Evolutionary conservation across 192 early-diverging fungal species (phyloP), one percentile per base, ranked within the genome.

Genomic region (Coemansia sp.): DNA sequence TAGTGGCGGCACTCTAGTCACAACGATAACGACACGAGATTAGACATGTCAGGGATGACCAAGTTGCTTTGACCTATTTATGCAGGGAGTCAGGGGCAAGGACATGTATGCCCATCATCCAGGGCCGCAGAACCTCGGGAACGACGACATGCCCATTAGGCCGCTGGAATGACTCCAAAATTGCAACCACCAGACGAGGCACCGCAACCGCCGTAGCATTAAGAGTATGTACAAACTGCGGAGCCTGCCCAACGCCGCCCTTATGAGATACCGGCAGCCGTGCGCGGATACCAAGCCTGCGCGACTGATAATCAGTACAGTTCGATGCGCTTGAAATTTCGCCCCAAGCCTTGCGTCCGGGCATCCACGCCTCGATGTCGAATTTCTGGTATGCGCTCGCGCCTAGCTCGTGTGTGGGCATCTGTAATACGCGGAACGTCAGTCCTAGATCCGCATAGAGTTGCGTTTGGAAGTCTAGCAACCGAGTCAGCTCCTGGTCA

Each of bases 341-440:
- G 42, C 83, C 83, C 83, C 83, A 85, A 11, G 72, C 78, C 31
- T 89, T 84, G 57, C 92, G 84, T 11, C 94, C 96, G 7, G 96
- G 95, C 94, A 98, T 97, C 96, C 96, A 98, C 33, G 94, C 95
- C 77, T 98, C 96, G 66, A 98, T 94, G 65, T 98, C 96, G 65
- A 91, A 93, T 54, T 98, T 98, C 36, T 91, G 87, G 78, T 91
- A 93, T 0, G 96, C 95, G 51, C 91, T 93, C 11, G 94, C 95
- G 38, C 96, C 96, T 42, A 98, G 77, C 84, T 98, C 96, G 40
- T 93, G 85, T 1, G 93, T 94, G 15, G 96, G 93, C 96, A 98
- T 98, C 71, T 95, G 90, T 47, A 98, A 76, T 9, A 96, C 87
- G 62, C 90, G 88, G 77, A 70, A 79, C 5, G 91, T 92, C 40